Evolutionary conservation across 805 yeast genomes (phyloP).

Genomic region (Suhomyces vadensis): DNA sequence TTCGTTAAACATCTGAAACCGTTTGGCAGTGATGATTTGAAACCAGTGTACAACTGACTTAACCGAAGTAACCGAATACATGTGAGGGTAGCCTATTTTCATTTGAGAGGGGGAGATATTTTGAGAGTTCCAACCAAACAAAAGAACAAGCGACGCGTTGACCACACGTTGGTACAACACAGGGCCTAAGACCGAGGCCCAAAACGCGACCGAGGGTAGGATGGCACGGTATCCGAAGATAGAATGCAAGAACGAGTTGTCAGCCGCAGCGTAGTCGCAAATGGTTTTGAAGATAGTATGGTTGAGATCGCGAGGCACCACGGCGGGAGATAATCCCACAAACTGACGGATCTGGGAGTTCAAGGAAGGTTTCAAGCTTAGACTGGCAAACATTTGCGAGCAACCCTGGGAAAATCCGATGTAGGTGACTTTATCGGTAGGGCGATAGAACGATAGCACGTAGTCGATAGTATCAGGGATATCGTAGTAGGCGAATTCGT

Average conservation of each 20-base stretch:
- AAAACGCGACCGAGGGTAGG: conserved; percentile 30
- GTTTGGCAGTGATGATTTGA: conserved; percentile 28
- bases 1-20: conserved; percentile 37
- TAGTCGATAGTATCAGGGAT: conserved; percentile 29
- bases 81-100: conserved; percentile 29
- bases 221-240: conserved; percentile 31
- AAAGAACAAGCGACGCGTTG: conserved; percentile 21
- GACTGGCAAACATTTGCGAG: conserved; percentile 32
- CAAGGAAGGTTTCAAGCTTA: conserved; percentile 26
- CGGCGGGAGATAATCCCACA: conserved; percentile 33
- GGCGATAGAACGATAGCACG: conserved; percentile 19
- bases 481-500: conserved; percentile 33
- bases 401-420: conserved; percentile 36
- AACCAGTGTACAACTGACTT: conserved; percentile 34
- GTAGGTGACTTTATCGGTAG: conserved; percentile 21
- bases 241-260: conserved; percentile 24
- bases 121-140: conserved; percentile 30
- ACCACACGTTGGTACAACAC: conserved; percentile 24
- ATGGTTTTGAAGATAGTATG: conserved; percentile 26
- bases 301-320: conserved; percentile 25
- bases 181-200: conserved; percentile 26
- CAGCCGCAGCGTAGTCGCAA: conserved; percentile 27
- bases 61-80: conserved; percentile 31
- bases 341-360: conserved; percentile 23
- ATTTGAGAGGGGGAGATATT: conserved; percentile 26